These are phyloP conservation scores for Rhizopogon sp. DNA, from an alignment of 768 basidiomycete genomes.

Conservation along the genomic window DNA sequence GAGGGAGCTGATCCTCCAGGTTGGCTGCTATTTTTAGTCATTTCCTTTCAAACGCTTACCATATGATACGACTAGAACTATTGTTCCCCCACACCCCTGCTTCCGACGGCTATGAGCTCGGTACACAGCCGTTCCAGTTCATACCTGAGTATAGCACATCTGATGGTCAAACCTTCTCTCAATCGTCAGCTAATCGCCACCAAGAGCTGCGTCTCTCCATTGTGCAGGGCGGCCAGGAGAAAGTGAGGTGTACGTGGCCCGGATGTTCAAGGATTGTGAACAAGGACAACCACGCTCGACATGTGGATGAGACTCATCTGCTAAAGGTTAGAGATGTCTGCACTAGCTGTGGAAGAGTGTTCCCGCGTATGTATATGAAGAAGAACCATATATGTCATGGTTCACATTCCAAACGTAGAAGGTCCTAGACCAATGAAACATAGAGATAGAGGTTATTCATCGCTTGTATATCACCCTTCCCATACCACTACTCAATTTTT, in stretches of 20 bases:
- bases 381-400: not conserved
- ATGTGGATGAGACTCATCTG: not conserved
- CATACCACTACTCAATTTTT: conserved; percentile 24
- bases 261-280: not conserved
- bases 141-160: no score
- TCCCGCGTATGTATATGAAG: not conserved
- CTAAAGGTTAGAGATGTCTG: not conserved
- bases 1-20: not conserved
- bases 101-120: not conserved
- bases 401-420: not conserved
- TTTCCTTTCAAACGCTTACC: not conserved
- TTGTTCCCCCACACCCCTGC: no score
- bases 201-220: not conserved
- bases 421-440: no score
- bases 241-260: not conserved
- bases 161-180: not conserved
- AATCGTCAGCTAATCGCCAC: not conserved
- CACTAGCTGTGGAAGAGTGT: not conserved
- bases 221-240: not conserved
- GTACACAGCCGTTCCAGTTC: not conserved
- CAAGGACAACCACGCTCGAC: not conserved
- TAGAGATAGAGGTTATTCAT: no score
- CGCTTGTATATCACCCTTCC: no score
- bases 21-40: not conserved
- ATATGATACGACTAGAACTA: not conserved